A percentile compares a stretch with the other conserved stretches of the same genome.
Conservation (phyloP, 768 basidiomycete species). For the Tulasnella sp. region DNA sequence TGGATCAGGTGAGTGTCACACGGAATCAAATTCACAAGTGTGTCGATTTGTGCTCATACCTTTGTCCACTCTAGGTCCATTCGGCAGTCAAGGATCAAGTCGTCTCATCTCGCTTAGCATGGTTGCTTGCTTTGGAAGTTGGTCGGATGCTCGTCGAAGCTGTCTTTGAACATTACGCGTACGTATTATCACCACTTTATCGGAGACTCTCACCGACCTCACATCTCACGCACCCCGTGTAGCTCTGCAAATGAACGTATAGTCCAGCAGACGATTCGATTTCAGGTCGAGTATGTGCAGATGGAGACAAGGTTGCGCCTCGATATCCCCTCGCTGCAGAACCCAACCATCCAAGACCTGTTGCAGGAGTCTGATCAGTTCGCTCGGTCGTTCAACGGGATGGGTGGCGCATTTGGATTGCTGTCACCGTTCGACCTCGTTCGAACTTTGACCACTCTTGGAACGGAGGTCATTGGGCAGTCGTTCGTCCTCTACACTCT, state of each 20-base stretch:
- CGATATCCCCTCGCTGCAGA: conserved; percentile 77
- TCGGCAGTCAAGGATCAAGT: conserved; percentile 64
- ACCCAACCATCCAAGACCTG: conserved; percentile 72
- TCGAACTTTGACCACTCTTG: conserved; percentile 65
- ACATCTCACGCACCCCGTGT: conserved; percentile 30
- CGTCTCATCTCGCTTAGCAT: conserved; percentile 65
- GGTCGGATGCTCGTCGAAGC: conserved; percentile 66
- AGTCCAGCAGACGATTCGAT: conserved; percentile 74
- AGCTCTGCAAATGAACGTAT: conserved; percentile 71
- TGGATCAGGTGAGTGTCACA: conserved; percentile 67
- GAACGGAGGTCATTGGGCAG: conserved; percentile 33
- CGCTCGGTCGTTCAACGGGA: conserved; percentile 75
- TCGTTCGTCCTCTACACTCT: conserved; percentile 20
- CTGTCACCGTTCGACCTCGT: conserved; percentile 80
- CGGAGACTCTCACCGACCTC: conserved; percentile 9
- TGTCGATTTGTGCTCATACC: conserved; percentile 11
- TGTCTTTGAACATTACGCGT: conserved; percentile 73
- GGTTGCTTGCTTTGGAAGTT: conserved; percentile 64
- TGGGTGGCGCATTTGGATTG: conserved; percentile 68
- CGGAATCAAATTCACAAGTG: conserved; percentile 17
- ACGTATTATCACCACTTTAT: conserved; percentile 45
- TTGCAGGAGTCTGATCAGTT: conserved; percentile 87
- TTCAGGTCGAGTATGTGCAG: conserved; percentile 76
- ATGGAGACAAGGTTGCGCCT: conserved; percentile 75
- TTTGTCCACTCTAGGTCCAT: conserved; percentile 58